Conservation (phyloP, 768 basidiomycete genomes). For the Plicaturopsis crispa region DNA sequence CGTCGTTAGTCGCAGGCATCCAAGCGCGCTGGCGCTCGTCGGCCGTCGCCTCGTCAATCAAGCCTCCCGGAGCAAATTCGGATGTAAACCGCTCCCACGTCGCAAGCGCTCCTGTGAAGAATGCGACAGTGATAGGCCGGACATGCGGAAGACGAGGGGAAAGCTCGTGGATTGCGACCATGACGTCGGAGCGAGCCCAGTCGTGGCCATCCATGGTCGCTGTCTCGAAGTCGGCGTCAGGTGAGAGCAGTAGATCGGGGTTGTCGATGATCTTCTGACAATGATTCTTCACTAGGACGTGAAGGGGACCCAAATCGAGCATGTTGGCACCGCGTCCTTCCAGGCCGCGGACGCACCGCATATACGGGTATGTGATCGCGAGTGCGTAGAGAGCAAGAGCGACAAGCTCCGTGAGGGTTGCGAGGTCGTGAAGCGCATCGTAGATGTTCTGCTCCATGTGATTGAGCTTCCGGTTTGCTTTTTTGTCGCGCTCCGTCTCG, state of each 20-base stretch:
- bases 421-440: constrained; percentile 13
- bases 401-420: constrained; percentile 19
- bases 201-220: constrained; percentile 10
- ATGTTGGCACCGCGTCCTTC: constrained; percentile 11
- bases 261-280: constrained; percentile 12
- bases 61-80: constrained; percentile 9
- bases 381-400: constrained; percentile 14
- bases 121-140: constrained; percentile 7
- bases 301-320: constrained; percentile 15
- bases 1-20: constrained; percentile 9
- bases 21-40: constrained; percentile 2
- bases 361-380: constrained; percentile 17
- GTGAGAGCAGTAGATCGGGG: constrained; percentile 11
- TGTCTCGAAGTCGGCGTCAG: constrained; percentile 3
- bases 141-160: constrained; percentile 7
- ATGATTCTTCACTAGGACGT: constrained; percentile 11
- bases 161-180: constrained; percentile 8
- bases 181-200: constrained; percentile 5
- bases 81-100: constrained; percentile 10
- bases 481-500: constrained; percentile 7
- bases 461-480: constrained; percentile 11
- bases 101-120: constrained; percentile 8
- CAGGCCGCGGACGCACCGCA: constrained; percentile 12
- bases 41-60: constrained; percentile 7
- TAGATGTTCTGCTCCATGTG: constrained; percentile 21